phyloP scores from a whole-genome alignment of 2,329 filamentous ascomycete species.

The Monosporascus sp. region DNA sequence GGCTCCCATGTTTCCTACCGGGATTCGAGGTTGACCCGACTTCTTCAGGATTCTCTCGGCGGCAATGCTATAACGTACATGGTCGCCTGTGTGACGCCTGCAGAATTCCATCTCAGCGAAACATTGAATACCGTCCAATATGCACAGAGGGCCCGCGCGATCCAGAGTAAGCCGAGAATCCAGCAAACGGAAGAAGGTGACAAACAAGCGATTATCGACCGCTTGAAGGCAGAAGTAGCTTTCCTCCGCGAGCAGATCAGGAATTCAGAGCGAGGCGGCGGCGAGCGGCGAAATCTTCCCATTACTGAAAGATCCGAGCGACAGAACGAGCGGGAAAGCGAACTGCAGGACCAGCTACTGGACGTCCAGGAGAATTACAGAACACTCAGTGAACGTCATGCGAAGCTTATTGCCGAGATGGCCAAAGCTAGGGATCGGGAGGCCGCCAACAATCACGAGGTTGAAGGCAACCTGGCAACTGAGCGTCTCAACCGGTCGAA shows the following conservation, averaged over 20 bases:
- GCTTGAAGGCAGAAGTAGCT: conserved; percentile 86
- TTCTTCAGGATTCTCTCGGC: conserved; percentile 92
- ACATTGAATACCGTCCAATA: conserved; percentile 97
- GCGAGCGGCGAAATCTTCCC: conserved; percentile 46
- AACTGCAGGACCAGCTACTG: conserved; percentile 88
- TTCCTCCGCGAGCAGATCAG: conserved; percentile 93
- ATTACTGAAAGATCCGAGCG: conserved; percentile 71
- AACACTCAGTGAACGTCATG: conserved; percentile 83
- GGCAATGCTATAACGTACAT: conserved; percentile 98
- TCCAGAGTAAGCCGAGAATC: conserved; percentile 95
- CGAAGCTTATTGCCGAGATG: conserved; percentile 91
- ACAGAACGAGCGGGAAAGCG: conserved; percentile 76
- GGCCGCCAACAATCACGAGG: conserved; percentile 49
- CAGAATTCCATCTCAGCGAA: conserved; percentile 95
- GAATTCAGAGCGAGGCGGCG: conserved; percentile 65
- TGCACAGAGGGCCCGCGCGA: conserved; percentile 89
- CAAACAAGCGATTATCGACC: conserved; percentile 88
- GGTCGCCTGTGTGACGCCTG: conserved; percentile 96
- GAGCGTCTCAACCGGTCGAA: conserved; percentile 91
- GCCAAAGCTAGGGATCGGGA: conserved; percentile 75
- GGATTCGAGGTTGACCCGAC: conserved; percentile 91
- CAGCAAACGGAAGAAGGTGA: conserved; percentile 91
- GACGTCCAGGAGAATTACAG: conserved; percentile 94
- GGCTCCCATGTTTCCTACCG: conserved; percentile 95
- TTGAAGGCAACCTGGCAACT: conserved; percentile 62